These are phyloP conservation scores for Penicillium pancosmium DNA, from an alignment of 495 filamentous ascomycete species.

Conservation along the genomic window DNA sequence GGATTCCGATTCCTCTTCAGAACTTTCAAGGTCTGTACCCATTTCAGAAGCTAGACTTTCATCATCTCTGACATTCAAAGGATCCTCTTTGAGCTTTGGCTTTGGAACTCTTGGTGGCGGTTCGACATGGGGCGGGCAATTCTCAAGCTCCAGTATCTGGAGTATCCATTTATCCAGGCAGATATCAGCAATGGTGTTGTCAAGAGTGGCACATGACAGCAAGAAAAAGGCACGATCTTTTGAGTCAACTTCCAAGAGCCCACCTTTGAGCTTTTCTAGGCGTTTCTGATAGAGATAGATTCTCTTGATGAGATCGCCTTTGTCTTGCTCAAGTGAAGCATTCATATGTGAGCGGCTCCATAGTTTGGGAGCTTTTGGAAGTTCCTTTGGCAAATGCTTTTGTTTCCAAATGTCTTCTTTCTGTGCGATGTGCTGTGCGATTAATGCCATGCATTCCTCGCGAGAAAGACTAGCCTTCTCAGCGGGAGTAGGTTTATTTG, in stretches of 20 bases:
- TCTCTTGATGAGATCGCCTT: conserved; percentile 10
- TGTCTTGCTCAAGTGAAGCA: conserved; percentile 31
- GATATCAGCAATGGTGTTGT: conserved; percentile 61
- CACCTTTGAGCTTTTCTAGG: conserved; percentile 49
- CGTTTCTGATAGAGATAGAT: conserved; percentile 29
- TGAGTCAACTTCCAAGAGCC: conserved; percentile 57
- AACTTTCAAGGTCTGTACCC: conserved; percentile 16
- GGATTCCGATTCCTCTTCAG: background rate
- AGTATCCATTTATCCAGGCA: conserved; percentile 59
- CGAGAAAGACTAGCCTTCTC: conserved; percentile 2
- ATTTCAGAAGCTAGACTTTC: conserved; percentile 25
- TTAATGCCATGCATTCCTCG: conserved; percentile 50
- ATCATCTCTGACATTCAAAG: conserved; percentile 39
- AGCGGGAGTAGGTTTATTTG: background rate
- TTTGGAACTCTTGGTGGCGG: conserved; percentile 27
- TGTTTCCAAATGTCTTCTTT: conserved; percentile 60
- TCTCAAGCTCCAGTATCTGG: conserved; percentile 48
- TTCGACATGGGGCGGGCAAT: conserved; percentile 51
- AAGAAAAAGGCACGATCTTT: conserved; percentile 45
- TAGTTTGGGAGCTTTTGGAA: conserved; percentile 56
- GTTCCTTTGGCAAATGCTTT: conserved; percentile 54
- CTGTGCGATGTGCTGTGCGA: conserved; percentile 56
- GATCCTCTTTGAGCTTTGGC: conserved; percentile 19
- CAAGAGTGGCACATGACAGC: conserved; percentile 57
- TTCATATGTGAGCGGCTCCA: conserved; percentile 59